phyloP scores from a whole-genome alignment of 352 stramenopile species.

The Globisporangium polare region DNA sequence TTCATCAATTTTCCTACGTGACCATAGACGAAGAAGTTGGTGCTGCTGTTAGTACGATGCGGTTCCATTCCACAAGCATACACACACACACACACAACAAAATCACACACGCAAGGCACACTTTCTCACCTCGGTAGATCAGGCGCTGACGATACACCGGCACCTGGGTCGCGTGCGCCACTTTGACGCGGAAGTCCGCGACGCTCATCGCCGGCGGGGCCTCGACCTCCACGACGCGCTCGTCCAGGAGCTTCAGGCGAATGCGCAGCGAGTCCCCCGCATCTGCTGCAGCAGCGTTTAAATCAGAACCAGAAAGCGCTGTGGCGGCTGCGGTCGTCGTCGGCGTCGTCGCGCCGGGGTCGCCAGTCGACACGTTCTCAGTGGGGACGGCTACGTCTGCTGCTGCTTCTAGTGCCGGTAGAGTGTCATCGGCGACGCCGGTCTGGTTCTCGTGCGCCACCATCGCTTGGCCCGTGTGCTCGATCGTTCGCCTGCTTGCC shows the following conservation, averaged over 20 bases:
- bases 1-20: slow-evolving; percentile 75
- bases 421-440: not conserved
- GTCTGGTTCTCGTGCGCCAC: slow-evolving; percentile 6
- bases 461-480: not conserved
- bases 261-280: slow-evolving; percentile 3
- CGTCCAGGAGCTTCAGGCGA: slow-evolving; percentile 74
- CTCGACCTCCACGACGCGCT: slow-evolving; percentile 68
- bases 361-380: not conserved
- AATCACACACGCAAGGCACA: not conserved
- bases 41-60: not conserved
- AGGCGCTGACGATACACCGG: slow-evolving; percentile 72
- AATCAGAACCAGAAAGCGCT: not conserved
- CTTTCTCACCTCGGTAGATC: slow-evolving; percentile 80
- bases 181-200: slow-evolving; percentile 55
- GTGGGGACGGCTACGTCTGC: not conserved
- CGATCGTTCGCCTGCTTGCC: not conserved
- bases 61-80: not conserved
- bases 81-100: not conserved
- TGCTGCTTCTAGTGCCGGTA: not conserved
- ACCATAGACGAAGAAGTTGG: not conserved
- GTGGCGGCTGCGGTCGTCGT: no score
- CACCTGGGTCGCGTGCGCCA: slow-evolving; percentile 55
- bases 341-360: not conserved
- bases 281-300: not conserved
- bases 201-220: slow-evolving; percentile 40